Evolutionary conservation across 1,284 basidiomycete species (phyloP).

Genomic region (Xerocomus minutiporus): DNA sequence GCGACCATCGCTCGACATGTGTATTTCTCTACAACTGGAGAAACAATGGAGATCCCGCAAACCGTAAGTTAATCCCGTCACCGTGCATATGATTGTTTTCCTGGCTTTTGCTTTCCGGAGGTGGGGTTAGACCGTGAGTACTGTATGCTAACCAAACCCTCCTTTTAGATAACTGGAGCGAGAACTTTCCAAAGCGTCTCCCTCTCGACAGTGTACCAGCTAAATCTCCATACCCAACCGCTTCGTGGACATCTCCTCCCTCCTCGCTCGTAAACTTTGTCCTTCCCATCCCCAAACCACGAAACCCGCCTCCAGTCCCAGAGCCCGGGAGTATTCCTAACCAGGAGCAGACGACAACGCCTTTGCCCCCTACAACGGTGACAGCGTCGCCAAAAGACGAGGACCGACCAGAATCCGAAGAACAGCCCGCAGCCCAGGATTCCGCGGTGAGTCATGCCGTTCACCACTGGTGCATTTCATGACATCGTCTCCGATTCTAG

Average conservation of each 20-base stretch:
- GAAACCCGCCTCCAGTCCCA: not conserved
- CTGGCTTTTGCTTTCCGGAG: not conserved
- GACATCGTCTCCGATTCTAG: not conserved
- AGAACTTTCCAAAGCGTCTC: constrained; percentile 14
- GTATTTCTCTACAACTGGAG: constrained; percentile 32
- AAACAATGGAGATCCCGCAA: constrained; percentile 30
- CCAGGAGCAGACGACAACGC: not conserved
- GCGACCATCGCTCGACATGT: constrained; percentile 17
- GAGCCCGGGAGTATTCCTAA: not conserved
- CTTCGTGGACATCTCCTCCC: constrained; percentile 23
- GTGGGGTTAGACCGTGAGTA: not conserved
- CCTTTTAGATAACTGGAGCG: constrained; percentile 26
- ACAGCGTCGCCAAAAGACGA: not conserved
- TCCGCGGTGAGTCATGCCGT: constrained; percentile 5
- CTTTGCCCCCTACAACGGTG: not conserved
- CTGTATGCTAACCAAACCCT: not conserved
- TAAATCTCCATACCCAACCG: constrained; percentile 27
- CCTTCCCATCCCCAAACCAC: constrained; percentile 20
- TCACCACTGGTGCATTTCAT: not conserved
- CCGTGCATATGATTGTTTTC: not conserved
- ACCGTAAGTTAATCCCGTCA: constrained; percentile 21
- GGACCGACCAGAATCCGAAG: not conserved
- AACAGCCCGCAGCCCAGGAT: not conserved
- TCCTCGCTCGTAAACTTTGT: constrained; percentile 21
- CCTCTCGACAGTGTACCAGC: constrained; percentile 12